Base-by-base conservation (phyloP, 2,329 filamentous ascomycete species). In the Aspergillus thermomutatus region DNA sequence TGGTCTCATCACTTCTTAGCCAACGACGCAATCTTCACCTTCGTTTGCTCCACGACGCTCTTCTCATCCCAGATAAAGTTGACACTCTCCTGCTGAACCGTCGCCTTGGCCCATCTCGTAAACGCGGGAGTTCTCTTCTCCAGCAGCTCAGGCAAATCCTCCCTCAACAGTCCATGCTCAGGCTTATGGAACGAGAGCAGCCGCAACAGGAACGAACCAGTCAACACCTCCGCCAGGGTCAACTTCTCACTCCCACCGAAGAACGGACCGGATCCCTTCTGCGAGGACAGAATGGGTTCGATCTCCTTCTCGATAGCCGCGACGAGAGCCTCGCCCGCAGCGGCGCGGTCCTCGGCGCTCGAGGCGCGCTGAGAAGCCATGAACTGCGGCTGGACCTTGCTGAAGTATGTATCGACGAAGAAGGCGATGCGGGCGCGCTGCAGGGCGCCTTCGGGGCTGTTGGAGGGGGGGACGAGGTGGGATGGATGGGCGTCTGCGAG, bases 371-470 rank as follows among this genome's bases (percentile, higher is more conserved):
- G 59, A 11, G 79, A 69, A 58, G 80, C 79, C 58, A 78, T 76
- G 37, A 82, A 72, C 43, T 76, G 69, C 0, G 75, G 64, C 7
- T 82, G 77, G 52, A 87, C 79, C 70, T 91, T 91, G 67, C 74
- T 80, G 63, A 82, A 78, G 79, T 82, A 92, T 0, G 88, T 82
- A 64, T 92, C 89, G 47, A 84, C 83, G 68, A 94, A 92, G 73
- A 90, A 90, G 58, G 78, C 80, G 64, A 91, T 83, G 54, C 83
- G 81, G 0, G 90, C 90, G 34, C 90, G 82, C 50, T 75, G 70
- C 25, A 92, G 75, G 0, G 90, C 83, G 34, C 74, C 76, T 0
- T 80, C 83, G 11, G 78, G 78, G 50, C 75, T 75, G 1, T 82
- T 79, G 0, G 80, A 75, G 0, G 88, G 87, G 21, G 67, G 68